phyloP scores from a whole-genome alignment of 352 stramenopile species.

The Saprolegnia diclina region DNA sequence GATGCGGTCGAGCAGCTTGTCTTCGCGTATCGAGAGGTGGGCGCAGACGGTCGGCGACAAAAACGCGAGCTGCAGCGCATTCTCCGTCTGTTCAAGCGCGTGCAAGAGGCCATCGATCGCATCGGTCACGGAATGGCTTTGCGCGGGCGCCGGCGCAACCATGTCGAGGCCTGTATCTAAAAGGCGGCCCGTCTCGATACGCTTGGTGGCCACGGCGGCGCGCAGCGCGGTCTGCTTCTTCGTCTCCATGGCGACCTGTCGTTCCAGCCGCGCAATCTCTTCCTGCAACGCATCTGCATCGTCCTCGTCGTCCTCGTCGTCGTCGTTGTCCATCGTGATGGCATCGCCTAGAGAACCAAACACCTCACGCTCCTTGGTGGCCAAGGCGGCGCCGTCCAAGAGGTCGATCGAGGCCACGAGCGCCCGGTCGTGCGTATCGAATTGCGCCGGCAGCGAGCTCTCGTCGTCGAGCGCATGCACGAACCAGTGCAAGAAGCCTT shows the following conservation, averaged over 20 bases:
- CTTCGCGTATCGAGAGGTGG: not conserved
- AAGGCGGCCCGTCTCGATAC: not conserved
- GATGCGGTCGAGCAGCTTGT: conserved; percentile 7
- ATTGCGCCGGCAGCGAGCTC: not conserved
- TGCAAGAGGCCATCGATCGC: conserved; percentile 1
- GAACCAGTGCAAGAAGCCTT: conserved; percentile 14
- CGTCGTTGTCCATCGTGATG: not conserved
- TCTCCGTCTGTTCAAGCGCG: not conserved
- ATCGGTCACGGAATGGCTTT: not conserved
- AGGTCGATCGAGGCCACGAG: not conserved
- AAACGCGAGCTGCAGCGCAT: not conserved
- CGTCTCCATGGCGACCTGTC: not conserved
- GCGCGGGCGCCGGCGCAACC: not conserved
- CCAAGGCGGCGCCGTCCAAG: not conserved
- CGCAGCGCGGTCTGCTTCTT: not conserved
- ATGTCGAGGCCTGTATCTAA: not conserved
- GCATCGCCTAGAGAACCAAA: not conserved
- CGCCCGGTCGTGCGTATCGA: not conserved
- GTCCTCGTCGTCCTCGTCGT: not conserved
- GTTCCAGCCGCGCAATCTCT: not conserved
- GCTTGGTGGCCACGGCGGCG: not conserved
- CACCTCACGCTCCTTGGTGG: not conserved
- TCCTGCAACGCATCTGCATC: not conserved
- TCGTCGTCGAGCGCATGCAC: not conserved
- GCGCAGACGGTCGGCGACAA: not conserved